These are phyloP conservation scores for Taxillus chinensis DNA, from an alignment of 164 flowering plant genomes.

Conservation along the genomic window DNA sequence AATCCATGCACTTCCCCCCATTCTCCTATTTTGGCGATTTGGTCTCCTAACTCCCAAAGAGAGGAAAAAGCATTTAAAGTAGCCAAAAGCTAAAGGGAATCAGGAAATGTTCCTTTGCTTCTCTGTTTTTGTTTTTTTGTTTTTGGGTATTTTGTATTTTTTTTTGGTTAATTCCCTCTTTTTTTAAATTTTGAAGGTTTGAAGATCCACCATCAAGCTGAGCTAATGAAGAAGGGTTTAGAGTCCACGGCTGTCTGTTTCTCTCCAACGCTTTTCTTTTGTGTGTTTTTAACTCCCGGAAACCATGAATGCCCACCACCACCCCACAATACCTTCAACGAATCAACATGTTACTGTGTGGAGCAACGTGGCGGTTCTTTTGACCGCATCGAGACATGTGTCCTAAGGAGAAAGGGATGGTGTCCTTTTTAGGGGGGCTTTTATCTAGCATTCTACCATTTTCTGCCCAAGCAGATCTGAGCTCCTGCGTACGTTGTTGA, in stretches of 20 bases:
- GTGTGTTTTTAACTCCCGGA: too few species aligned
- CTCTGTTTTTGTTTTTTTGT: neutral
- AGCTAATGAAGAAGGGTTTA: too few species aligned
- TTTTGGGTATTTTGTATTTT: too few species aligned
- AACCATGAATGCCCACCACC: too few species aligned
- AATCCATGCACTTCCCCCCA: slow-evolving; percentile 11
- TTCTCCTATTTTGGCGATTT: slow-evolving; percentile 7
- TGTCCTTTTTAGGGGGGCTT: neutral
- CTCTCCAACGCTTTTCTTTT: too few species aligned
- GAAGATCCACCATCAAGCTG: too few species aligned
- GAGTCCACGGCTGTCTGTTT: too few species aligned
- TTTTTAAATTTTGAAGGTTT: too few species aligned
- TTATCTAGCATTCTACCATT: neutral
- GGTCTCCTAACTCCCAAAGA: slow-evolving; percentile 9
- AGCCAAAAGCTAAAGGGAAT: slow-evolving; percentile 4
- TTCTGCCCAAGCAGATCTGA: too few species aligned
- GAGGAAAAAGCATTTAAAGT: slow-evolving; percentile 12
- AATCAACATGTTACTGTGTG: slow-evolving; percentile 24
- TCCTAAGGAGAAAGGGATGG: slow-evolving; percentile 18
- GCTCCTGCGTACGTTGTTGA: too few species aligned
- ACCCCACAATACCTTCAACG: too few species aligned
- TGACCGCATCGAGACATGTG: slow-evolving; percentile 27
- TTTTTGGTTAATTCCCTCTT: too few species aligned
- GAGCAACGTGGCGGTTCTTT: slow-evolving; percentile 22
- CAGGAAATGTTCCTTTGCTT: neutral